Percentiles rank a stretch among this genome's conserved stretches.
Evolutionary conservation across 768 basidiomycete genomes (phyloP).

Genomic region (Tricholoma saponaceum): DNA sequence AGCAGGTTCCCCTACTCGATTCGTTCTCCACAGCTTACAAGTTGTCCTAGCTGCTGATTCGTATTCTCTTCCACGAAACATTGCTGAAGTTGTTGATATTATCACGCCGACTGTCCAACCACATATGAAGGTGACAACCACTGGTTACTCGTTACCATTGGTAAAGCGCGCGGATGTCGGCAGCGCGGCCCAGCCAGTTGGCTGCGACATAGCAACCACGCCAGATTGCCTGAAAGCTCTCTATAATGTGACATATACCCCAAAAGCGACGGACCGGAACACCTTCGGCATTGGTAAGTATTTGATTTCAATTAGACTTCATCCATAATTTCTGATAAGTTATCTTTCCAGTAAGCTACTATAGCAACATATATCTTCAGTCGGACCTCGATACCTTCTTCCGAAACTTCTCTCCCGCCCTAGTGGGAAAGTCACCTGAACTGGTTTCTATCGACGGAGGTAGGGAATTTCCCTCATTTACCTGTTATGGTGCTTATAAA

Average conservation of each 20-base stretch:
- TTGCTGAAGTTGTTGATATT: conserved; percentile 27
- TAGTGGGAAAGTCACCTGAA: conserved; percentile 35
- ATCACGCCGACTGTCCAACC: conserved; percentile 32
- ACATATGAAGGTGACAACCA: conserved; percentile 15
- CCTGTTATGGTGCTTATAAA: neutral
- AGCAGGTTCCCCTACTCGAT: conserved; percentile 2
- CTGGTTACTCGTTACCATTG: neutral
- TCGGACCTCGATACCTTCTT: conserved; percentile 41
- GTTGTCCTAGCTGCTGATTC: conserved; percentile 21
- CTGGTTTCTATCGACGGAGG: conserved; percentile 46
- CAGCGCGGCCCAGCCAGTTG: conserved; percentile 5
- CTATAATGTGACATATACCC: conserved; percentile 31
- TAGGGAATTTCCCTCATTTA: conserved; percentile 5
- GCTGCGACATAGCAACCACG: conserved; percentile 22
- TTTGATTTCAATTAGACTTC: neutral
- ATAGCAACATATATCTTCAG: conserved; percentile 36
- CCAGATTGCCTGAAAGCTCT: conserved; percentile 28
- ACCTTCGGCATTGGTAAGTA: conserved; percentile 27
- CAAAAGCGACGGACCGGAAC: conserved; percentile 23
- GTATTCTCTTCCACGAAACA: conserved; percentile 26
- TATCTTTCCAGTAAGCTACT: conserved; percentile 34
- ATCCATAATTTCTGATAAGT: neutral
- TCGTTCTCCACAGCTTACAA: neutral
- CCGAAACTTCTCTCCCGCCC: conserved; percentile 33
- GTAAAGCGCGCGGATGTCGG: conserved; percentile 6